Conservation (phyloP, 169 alveolate genomes). For the Eimeria acervulina region DNA sequence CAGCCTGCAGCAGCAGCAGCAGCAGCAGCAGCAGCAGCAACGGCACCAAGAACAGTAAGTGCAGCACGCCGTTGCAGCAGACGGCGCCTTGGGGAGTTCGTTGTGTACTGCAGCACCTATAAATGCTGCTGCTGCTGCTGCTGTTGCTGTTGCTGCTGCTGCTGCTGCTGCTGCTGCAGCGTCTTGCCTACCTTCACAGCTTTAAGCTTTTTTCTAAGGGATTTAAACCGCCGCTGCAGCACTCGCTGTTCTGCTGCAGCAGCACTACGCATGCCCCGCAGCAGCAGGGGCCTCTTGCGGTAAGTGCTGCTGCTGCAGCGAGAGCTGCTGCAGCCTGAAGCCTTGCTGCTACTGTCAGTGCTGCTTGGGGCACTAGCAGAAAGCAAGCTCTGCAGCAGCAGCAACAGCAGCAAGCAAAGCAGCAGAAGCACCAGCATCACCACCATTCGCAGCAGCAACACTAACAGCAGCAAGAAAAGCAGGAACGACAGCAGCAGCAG, state of each 20-base stretch:
- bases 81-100: not conserved
- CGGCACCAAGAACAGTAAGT: not conserved
- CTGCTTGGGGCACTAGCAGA: not conserved
- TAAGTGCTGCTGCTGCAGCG: slow-evolving; percentile 4
- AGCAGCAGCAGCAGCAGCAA: slow-evolving; percentile 32
- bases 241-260: slow-evolving; percentile 57
- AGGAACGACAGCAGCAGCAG: slow-evolving; percentile 13
- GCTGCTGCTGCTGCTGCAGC: slow-evolving; percentile 46
- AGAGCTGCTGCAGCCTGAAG: slow-evolving; percentile 8
- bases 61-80: not conserved
- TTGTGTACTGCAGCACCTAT: not conserved
- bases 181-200: not conserved
- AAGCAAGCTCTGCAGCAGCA: slow-evolving; percentile 54
- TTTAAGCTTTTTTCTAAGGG: slow-evolving; percentile 12
- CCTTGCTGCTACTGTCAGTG: not conserved
- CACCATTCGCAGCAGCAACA: not conserved
- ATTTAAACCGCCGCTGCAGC: slow-evolving; percentile 36
- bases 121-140: no score
- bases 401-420: not conserved
- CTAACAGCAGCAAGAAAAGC: no score
- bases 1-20: slow-evolving; percentile 73
- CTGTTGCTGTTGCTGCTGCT: not conserved
- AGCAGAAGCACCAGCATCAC: not conserved
- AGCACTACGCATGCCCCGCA: not conserved
- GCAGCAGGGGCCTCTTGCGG: slow-evolving; percentile 18